Base-by-base conservation (phyloP, 2,329 filamentous ascomycete species). In the Fusarium bactridioides region DNA sequence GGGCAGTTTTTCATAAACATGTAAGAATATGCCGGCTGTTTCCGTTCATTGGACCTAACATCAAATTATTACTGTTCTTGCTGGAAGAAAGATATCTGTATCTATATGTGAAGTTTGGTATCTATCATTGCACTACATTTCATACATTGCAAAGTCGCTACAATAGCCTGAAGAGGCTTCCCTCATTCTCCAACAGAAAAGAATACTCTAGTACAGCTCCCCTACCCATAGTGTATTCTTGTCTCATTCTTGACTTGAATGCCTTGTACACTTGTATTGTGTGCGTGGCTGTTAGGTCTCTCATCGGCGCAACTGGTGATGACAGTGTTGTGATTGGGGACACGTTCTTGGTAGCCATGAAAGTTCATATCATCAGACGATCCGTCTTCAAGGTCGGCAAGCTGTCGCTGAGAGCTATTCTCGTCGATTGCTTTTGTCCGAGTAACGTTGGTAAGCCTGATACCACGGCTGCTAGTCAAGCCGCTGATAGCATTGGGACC, bases 191-290 rank as follows among this genome's bases (percentile, higher is more conserved):
- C 18, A 21, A 21, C 7, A 35, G 7, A 21, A 37, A 16, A 8
- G 2, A 1, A 16, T 11, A 8, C 21, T 21, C 16, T 15, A 16
- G 4, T 16, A 5, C 5, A 10, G 19, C 12, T 10, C 3, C 10
- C 15, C 35, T 38, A 54, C 23, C 69, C 69, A 16, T 72, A 72
- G 40, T 69, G 69, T 23, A 72, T 69, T 27, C 45, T 61, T 4
- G 69, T 72, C 54, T 72, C 69, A 45, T 72, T 72, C 54, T 72
- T 72, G 19, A 72, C 68, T 38, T 72, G 63, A 21, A 72, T 72
- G 15, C 68, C 69, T 16, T 72, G 64, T 13, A 50, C 3, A n/a
- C 21, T 53, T n/a, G 48, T 25, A 4, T 19, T 27, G 23, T 37
- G 25, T 13, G 35, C 21, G 12, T 69, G 59, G 27, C 38, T 54